A percentile compares a stretch with the other conserved stretches of the same genome.
phyloP scores from a whole-genome alignment of 129 eudicot species.

The Scalesia atractyloides region DNA sequence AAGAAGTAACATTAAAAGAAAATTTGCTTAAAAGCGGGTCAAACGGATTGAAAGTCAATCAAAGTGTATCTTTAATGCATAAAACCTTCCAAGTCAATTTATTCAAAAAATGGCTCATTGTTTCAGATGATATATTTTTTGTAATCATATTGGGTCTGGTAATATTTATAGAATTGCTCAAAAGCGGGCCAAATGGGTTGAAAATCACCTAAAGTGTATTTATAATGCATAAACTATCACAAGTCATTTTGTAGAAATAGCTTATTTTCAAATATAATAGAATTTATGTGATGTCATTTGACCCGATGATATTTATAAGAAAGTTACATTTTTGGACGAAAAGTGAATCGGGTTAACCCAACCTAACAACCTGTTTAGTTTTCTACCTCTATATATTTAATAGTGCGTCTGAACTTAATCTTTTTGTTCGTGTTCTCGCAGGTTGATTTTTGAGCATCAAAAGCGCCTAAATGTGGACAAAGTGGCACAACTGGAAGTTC shows the following conservation, averaged over 20 bases:
- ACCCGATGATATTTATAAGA: background rate
- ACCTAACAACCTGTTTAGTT: background rate
- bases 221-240: too few species aligned
- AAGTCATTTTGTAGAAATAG: background rate
- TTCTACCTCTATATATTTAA: slow-evolving; percentile 1
- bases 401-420: slow-evolving; percentile 10
- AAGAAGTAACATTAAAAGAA: background rate
- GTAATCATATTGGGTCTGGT: background rate
- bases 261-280: background rate
- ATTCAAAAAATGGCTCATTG: background rate
- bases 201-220: background rate
- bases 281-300: background rate
- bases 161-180: background rate
- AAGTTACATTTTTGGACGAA: background rate
- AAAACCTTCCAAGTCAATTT: background rate
- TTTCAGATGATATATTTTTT: background rate
- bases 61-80: background rate
- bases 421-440: slow-evolving; percentile 25
- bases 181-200: background rate
- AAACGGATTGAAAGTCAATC: background rate
- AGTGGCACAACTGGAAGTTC: slow-evolving; percentile 61
- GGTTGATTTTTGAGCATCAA: slow-evolving; percentile 69
- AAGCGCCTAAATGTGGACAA: slow-evolving; percentile 62
- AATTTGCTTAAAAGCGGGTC: background rate
- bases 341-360: background rate